Conservation (phyloP, 768 basidiomycete species). For the Sporobolomyces pararoseus region DNA sequence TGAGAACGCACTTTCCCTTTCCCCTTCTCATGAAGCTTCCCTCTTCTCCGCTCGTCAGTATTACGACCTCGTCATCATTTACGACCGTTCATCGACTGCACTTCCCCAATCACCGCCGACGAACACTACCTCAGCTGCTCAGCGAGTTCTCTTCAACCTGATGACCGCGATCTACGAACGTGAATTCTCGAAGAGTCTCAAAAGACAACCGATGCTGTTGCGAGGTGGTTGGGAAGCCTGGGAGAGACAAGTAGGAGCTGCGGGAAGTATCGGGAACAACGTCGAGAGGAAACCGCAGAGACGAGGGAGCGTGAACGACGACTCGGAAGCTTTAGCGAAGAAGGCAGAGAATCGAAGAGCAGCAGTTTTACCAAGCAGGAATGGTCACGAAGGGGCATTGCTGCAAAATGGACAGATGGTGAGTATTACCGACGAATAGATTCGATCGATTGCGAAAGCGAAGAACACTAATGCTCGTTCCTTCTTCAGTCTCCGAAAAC, state of each 20-base stretch:
- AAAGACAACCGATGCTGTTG: slow-evolving; percentile 72
- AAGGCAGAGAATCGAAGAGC: slow-evolving; percentile 23
- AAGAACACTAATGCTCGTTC: no score
- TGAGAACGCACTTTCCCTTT: slow-evolving; percentile 69
- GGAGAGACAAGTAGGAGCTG: slow-evolving; percentile 58
- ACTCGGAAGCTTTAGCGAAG: slow-evolving; percentile 10
- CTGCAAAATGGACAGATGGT: slow-evolving; percentile 14
- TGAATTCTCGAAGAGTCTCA: slow-evolving; percentile 63
- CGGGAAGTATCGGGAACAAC: slow-evolving; percentile 42
- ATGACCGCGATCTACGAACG: slow-evolving; percentile 67
- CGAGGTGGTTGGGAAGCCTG: slow-evolving; percentile 81
- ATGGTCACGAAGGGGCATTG: not conserved
- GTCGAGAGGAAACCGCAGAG: slow-evolving; percentile 20
- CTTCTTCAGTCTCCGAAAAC: not conserved
- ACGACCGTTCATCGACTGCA: slow-evolving; percentile 60
- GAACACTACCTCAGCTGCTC: slow-evolving; percentile 52
- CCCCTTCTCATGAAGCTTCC: slow-evolving; percentile 64
- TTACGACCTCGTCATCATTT: slow-evolving; percentile 81
- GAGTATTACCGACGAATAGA: no score
- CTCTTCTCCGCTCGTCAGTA: slow-evolving; percentile 81
- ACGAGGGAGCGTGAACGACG: not conserved
- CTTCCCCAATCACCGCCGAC: slow-evolving; percentile 56
- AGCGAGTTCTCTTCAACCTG: slow-evolving; percentile 49
- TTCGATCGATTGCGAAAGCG: no score
- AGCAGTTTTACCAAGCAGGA: slow-evolving; percentile 5